Conservation (phyloP, 352 stramenopile genomes). For the Blastocystis sp. region DNA sequence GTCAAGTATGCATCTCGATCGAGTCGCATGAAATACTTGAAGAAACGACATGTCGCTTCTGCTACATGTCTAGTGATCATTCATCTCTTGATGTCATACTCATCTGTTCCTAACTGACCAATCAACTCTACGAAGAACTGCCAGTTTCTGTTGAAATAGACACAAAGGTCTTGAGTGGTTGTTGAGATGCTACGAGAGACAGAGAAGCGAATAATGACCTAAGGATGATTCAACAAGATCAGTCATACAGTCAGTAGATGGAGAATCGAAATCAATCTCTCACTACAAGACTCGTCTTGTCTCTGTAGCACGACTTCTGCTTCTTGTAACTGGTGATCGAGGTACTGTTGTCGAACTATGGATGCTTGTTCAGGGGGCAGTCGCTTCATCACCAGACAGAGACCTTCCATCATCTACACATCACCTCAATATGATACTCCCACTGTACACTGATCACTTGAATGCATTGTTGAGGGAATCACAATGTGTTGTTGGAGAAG, state of each 20-base stretch:
- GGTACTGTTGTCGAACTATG: neutral
- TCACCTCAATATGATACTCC: neutral
- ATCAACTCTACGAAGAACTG: neutral
- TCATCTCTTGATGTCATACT: neutral
- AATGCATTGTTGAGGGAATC: neutral
- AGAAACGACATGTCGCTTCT: slow-evolving; percentile 25
- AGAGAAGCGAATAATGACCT: neutral
- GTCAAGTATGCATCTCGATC: neutral
- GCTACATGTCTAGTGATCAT: neutral
- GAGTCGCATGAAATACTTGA: slow-evolving; percentile 48
- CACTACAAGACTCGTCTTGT: neutral
- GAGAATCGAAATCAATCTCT: neutral
- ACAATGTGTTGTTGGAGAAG: neutral
- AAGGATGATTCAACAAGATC: neutral
- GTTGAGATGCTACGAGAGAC: neutral
- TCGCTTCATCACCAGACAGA: neutral
- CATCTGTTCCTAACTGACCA: neutral
- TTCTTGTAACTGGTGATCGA: neutral
- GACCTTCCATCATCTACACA: slow-evolving; percentile 10
- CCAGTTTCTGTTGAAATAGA: slow-evolving; percentile 18
- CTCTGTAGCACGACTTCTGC: neutral
- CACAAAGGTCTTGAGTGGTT: neutral
- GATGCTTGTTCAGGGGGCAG: neutral
- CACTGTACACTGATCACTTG: neutral
- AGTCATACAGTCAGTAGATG: neutral